Percentiles rank a stretch among this genome's conserved stretches.
Conservation (phyloP, 441 rosid genomes). For the Raphanus hybrid region DNA sequence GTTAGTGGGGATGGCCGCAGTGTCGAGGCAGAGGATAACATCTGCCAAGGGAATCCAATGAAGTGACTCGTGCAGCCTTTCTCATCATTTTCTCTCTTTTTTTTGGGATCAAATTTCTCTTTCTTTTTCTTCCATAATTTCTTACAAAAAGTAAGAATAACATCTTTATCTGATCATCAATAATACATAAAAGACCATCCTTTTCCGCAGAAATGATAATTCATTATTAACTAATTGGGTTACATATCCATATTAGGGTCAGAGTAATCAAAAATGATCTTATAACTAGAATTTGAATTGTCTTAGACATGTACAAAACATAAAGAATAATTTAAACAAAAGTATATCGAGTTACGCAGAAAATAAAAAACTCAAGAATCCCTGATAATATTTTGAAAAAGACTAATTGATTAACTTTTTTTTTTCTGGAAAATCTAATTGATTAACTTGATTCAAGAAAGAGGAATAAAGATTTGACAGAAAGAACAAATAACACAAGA, state of each 20-base stretch:
- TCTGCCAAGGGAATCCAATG: conserved; percentile 45
- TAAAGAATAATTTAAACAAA: neutral
- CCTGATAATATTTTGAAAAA: neutral
- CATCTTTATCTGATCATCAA: conserved; percentile 30
- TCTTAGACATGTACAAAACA: neutral
- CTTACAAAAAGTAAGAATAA: conserved; percentile 12
- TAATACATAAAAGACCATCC: neutral
- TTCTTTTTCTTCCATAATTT: neutral
- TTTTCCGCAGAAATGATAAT: neutral
- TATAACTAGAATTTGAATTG: neutral
- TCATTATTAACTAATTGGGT: neutral
- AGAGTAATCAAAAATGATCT: neutral
- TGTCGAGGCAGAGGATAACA: conserved; percentile 43
- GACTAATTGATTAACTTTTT: conserved; percentile 1
- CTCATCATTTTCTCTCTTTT: conserved; percentile 27
- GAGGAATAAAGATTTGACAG: conserved; percentile 17
- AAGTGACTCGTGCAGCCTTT: conserved; percentile 44
- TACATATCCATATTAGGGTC: conserved; percentile 1
- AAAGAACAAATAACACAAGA: conserved; percentile 12
- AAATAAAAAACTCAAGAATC: neutral
- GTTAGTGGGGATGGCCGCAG: conserved; percentile 42
- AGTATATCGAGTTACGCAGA: neutral
- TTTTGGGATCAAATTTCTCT: neutral
- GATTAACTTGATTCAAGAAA: conserved; percentile 13
- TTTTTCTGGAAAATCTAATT: neutral